Percentiles rank a stretch among this genome's conserved stretches.
phyloP scores from a whole-genome alignment of 306 rosid genomes.

The Chamaecrista fasciculata region DNA sequence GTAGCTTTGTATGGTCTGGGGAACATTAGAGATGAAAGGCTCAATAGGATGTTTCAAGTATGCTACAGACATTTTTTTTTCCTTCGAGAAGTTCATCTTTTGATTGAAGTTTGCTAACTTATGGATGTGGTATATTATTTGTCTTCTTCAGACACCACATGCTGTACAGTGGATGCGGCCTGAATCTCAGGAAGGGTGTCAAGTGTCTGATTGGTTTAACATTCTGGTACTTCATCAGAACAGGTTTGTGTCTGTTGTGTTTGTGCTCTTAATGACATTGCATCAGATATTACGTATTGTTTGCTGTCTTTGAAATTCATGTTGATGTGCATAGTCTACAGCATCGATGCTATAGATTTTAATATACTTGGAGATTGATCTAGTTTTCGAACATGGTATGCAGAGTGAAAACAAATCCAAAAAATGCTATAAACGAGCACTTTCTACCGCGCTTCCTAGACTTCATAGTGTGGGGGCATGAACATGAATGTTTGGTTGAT shows the following conservation, averaged over 20 bases:
- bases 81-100: constrained; percentile 26
- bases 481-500: constrained; percentile 94
- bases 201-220: constrained; percentile 94
- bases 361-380: constrained; percentile 29
- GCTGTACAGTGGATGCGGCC: constrained; percentile 99
- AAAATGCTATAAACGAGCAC: constrained; percentile 98
- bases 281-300: background rate
- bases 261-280: constrained; percentile 15
- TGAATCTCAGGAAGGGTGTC: constrained; percentile 84
- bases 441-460: constrained; percentile 91
- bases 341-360: constrained; percentile 15
- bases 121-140: constrained; percentile 17
- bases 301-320: constrained; percentile 17
- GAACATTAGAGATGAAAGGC: constrained; percentile 95
- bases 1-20: constrained; percentile 97
- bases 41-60: constrained; percentile 99
- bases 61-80: constrained; percentile 13
- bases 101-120: constrained; percentile 24
- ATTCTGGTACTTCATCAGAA: constrained; percentile 97
- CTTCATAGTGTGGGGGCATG: constrained; percentile 99
- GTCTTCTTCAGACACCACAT: constrained; percentile 83
- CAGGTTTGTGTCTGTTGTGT: constrained; percentile 56
- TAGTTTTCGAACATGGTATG: constrained; percentile 32
- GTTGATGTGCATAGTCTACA: constrained; percentile 22
- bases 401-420: constrained; percentile 97